phyloP scores from a whole-genome alignment of 2,329 filamentous ascomycete genomes.

The Apiospora malaysiana region DNA sequence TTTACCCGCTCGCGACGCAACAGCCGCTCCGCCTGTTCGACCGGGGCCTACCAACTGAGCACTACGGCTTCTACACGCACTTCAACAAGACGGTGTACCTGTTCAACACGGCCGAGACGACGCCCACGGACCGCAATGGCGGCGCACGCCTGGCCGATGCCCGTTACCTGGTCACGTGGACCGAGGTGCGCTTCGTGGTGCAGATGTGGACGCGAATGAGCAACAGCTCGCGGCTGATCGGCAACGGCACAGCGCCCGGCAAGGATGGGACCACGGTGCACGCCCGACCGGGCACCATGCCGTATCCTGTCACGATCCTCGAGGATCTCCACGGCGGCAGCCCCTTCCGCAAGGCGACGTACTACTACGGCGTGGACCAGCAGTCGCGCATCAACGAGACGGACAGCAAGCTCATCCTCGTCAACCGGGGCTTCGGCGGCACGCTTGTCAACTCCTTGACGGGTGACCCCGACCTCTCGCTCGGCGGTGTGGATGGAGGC shows the following conservation, averaged over 20 bases:
- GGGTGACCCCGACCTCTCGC: constrained; percentile 47
- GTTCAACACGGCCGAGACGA: constrained; percentile 38
- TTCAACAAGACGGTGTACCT: constrained; percentile 88
- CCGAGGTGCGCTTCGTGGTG: constrained; percentile 66
- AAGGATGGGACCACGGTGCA: constrained; percentile 35
- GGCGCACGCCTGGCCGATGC: constrained; percentile 61
- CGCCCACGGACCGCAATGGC: constrained; percentile 58
- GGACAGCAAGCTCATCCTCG: constrained; percentile 52
- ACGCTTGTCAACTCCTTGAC: constrained; percentile 58
- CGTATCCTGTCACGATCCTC: constrained; percentile 66
- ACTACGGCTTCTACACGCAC: constrained; percentile 94
- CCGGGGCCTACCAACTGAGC: constrained; percentile 78
- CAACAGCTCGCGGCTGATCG: constrained; percentile 49
- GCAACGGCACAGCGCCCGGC: constrained; percentile 32
- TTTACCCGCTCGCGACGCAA: constrained; percentile 72
- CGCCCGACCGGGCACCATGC: constrained; percentile 61
- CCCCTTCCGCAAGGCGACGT: constrained; percentile 57
- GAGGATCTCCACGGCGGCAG: constrained; percentile 69
- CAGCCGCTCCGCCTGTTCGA: constrained; percentile 89
- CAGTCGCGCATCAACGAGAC: constrained; percentile 51
- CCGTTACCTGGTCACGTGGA: constrained; percentile 62
- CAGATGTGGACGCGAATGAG: constrained; percentile 67
- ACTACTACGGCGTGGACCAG: constrained; percentile 57
- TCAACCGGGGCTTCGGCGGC: constrained; percentile 58
- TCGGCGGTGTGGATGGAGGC: constrained; percentile 69